Base-by-base conservation (phyloP, 768 basidiomycete species). In the Leccinum imitatum region DNA sequence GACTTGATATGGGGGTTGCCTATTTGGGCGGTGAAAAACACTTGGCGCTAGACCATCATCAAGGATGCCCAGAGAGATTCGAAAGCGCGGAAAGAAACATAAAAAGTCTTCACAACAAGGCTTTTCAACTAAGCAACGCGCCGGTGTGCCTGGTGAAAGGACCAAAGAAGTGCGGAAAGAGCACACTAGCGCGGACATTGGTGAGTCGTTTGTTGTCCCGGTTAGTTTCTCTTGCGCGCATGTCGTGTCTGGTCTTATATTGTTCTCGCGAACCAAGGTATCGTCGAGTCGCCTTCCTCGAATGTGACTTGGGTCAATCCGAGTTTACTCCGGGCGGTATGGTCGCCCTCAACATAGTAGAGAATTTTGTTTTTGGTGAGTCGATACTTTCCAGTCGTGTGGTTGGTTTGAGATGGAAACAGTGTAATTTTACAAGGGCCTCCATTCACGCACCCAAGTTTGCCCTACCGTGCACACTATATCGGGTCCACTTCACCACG, bases 301-400 rank as follows among this genome's bases (percentile, higher is more conserved):
- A 98, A 70, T 92, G 91, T 60, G 96, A 99, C 74, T 66, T 92
- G 4, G 96, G 96, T 17, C 96, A 99, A 74, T 90, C 93, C 4
- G 95, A 98, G 73, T 96, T 98, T 69, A 89, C 90, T 1, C 88
- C 92, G 1, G 87, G 87, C 0, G 96, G 95, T 0, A 82, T 92
- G 75, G 89, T 97, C 13, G 83, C 92, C 0, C 75, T 99, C 30
- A 89, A 86, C 70, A 64, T 96, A 1, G 64, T 97, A 15, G 84
- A 87, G 9, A 69, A 70, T 2, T 87, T 85, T 19, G 63, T 90
- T 2, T 86, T 98, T 39, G 96, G 95, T 92, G 65, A 47, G 62
- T 62, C 35, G 5, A 56, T 30, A 3, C 9, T 25, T 37, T 6
- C 23, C 3, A 6, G 10, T 35, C 23, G 14, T 35, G 11, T 50